Evolutionary conservation across 495 filamentous ascomycete species (phyloP), one percentile per base, ranked within the genome.

Genomic region (Hyaloscypha variabilis): DNA sequence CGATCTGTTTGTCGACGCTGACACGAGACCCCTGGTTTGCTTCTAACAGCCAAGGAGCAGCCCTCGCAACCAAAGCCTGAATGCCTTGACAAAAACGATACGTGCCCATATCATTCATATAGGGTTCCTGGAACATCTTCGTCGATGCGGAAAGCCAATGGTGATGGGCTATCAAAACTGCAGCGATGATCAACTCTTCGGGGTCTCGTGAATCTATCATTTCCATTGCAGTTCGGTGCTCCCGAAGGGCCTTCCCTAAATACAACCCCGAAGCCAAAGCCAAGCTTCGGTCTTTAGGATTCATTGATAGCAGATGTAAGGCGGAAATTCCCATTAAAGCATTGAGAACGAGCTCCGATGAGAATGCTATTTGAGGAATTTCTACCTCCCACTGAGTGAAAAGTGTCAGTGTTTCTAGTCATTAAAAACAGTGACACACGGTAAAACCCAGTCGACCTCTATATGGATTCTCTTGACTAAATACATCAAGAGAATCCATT

Each of bases 351-450:
- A 61, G 19, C 2, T 34, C 21, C 21, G 56, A 60, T 36, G 56
- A 60, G 24, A 66, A 66, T 21, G 64, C 64, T 21, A 66, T 42
- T 30, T 55, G 56, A 14, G 64, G 64, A 11, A 66, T 66, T 34
- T 61, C 57, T 13, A 60, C 36, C 13, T 66, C 30, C 64, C 64
- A 66, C 21, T 25, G n/a, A n/a, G n/a, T n/a, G n/a, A n/a, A n/a
- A n/a, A n/a, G n/a, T n/a, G n/a, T n/a, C n/a, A n/a, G n/a, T n/a
- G n/a, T n/a, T n/a, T n/a, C n/a, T n/a, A n/a, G n/a, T n/a, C n/a
- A n/a, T n/a, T n/a, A n/a, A n/a, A n/a, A n/a, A n/a, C n/a, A n/a
- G n/a, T n/a, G n/a, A n/a, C n/a, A n/a, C n/a, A n/a, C n/a, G n/a
- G n/a, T n/a, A n/a, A n/a, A n/a, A n/a, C n/a, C n/a, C n/a, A n/a